phyloP scores from a whole-genome alignment of 352 stramenopile genomes.

The Globisporangium echinulatum region DNA sequence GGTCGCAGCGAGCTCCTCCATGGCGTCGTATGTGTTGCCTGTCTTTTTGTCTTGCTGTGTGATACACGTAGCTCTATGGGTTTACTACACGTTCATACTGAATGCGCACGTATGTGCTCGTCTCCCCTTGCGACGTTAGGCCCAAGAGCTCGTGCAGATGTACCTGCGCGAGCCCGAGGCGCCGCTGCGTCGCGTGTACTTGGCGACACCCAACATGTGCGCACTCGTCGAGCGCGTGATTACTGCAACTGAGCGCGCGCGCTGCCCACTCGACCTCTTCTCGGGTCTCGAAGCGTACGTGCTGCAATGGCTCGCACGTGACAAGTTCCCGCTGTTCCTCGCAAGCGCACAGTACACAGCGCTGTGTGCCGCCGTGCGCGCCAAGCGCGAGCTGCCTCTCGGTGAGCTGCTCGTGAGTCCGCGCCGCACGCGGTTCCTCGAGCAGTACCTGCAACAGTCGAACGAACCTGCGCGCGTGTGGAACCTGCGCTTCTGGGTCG shows the following conservation, averaged over 20 bases:
- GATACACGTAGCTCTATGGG: no score
- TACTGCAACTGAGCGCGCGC: conserved; percentile 17
- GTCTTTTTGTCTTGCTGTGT: neutral
- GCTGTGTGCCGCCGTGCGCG: conserved; percentile 50
- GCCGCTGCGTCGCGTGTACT: conserved; percentile 18
- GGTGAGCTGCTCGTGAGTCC: conserved; percentile 55
- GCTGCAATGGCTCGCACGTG: conserved; percentile 31
- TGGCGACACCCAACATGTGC: conserved; percentile 11
- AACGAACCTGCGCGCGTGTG: conserved; percentile 22
- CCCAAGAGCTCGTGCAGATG: conserved; percentile 32
- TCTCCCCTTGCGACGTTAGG: conserved; percentile 17
- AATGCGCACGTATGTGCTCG: no score
- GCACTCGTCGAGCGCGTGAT: conserved; percentile 27
- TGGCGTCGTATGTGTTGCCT: conserved; percentile 21
- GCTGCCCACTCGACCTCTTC: conserved; percentile 53
- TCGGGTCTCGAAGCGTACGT: conserved; percentile 49
- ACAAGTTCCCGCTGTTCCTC: conserved; percentile 53
- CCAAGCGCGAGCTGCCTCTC: conserved; percentile 50
- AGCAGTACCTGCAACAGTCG: conserved; percentile 31
- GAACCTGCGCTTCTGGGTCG: conserved; percentile 69
- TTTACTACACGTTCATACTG: no score
- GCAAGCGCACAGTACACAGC: conserved; percentile 31
- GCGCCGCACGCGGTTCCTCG: conserved; percentile 46
- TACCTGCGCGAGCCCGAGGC: conserved; percentile 28
- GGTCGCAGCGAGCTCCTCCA: conserved; percentile 38